Evolutionary conservation across 2,329 filamentous ascomycete genomes (phyloP).

Genomic region (Plenodomus tracheiphilus): DNA sequence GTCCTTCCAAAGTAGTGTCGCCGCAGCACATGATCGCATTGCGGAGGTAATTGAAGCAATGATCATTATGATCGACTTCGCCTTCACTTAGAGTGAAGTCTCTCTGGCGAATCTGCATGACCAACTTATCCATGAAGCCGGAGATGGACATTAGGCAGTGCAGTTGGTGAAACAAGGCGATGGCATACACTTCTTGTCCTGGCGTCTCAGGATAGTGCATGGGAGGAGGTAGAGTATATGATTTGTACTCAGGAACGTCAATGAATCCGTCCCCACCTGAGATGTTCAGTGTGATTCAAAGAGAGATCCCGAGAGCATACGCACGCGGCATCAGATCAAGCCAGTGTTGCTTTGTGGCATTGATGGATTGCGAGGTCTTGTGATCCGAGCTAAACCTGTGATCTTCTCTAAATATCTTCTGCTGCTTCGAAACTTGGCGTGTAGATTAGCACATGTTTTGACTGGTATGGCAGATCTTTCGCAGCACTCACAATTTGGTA

Average conservation of each 20-base stretch:
- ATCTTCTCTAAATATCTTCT: conserved; percentile 17
- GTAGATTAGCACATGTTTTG: neutral
- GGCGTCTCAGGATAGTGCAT: conserved; percentile 15
- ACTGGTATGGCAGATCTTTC: neutral
- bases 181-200: conserved; percentile 10
- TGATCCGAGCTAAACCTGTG: conserved; percentile 21
- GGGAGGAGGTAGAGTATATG: conserved; percentile 15
- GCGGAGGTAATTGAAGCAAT: conserved; percentile 34
- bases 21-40: conserved; percentile 30
- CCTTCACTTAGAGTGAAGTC: conserved; percentile 19
- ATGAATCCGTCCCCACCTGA: conserved; percentile 21
- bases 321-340: conserved; percentile 13
- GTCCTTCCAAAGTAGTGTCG: conserved; percentile 31
- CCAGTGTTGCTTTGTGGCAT: conserved; percentile 15
- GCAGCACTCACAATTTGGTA: conserved; percentile 14
- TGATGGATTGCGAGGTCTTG: conserved; percentile 11
- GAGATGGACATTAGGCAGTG: conserved; percentile 23
- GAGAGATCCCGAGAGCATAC: neutral
- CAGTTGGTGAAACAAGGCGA: conserved; percentile 26
- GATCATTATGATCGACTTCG: conserved; percentile 28
- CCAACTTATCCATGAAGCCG: conserved; percentile 14
- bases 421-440: conserved; percentile 11
- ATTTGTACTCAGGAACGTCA: conserved; percentile 7
- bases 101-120: conserved; percentile 19
- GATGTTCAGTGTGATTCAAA: neutral